A percentile compares a stretch with the other conserved stretches of the same genome.
Evolutionary conservation across 192 early-diverging fungal genomes (phyloP).

Genomic region (Coemansia sp.): DNA sequence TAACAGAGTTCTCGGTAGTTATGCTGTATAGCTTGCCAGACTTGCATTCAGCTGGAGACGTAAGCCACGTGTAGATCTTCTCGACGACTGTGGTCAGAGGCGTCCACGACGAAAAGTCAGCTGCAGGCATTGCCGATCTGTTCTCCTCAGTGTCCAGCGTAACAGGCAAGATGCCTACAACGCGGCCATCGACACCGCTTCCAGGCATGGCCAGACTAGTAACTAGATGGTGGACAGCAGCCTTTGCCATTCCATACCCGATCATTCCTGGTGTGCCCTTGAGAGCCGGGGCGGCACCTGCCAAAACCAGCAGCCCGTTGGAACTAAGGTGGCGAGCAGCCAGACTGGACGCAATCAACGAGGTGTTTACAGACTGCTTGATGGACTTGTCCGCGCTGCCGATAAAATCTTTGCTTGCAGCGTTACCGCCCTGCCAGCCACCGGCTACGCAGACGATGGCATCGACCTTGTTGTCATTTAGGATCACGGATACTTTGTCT

Average conservation of each 20-base stretch:
- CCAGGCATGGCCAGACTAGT: constrained; percentile 65
- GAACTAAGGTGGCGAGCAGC: constrained; percentile 69
- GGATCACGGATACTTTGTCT: constrained; percentile 31
- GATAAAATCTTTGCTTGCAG: constrained; percentile 66
- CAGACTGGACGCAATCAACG: constrained; percentile 79
- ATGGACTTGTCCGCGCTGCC: constrained; percentile 73
- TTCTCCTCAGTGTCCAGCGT: constrained; percentile 92
- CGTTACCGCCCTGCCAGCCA: constrained; percentile 93
- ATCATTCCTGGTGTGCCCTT: constrained; percentile 77
- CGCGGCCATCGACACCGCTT: constrained; percentile 76
- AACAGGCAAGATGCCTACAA: constrained; percentile 68
- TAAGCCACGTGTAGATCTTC: constrained; percentile 38
- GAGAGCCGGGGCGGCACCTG: constrained; percentile 73
- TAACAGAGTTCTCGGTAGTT: constrained; percentile 24
- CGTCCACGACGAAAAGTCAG: constrained; percentile 85
- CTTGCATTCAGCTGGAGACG: constrained; percentile 23
- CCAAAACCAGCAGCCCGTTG: constrained; percentile 75
- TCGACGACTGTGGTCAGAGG: constrained; percentile 70
- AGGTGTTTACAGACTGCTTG: constrained; percentile 79
- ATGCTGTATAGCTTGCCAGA: constrained; percentile 41
- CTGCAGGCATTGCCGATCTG: constrained; percentile 79
- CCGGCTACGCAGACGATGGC: constrained; percentile 93
- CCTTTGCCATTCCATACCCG: constrained; percentile 94
- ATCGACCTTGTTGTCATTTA: constrained; percentile 61
- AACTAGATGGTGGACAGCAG: constrained; percentile 88